Evolutionary conservation across 257 asterid species (phyloP).

Genomic region (Solanum pennellii): DNA sequence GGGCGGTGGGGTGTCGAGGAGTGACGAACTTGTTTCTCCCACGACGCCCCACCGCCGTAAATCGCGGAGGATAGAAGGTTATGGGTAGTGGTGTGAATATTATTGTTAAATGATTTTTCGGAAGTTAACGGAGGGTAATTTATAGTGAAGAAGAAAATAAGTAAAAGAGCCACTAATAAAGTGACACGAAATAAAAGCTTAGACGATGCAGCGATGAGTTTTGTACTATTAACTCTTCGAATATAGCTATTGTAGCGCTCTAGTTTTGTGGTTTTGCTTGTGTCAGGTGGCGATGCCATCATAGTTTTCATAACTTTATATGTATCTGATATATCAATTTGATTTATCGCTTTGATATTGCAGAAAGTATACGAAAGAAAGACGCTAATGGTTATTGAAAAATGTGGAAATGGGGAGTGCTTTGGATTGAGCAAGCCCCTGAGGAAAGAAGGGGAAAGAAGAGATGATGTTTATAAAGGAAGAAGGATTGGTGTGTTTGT

Average conservation of each 20-base stretch:
- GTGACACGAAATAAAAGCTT: constrained; percentile 85
- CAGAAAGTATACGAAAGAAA: too few species aligned
- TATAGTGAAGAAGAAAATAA: constrained; percentile 72
- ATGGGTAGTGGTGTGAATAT: constrained; percentile 39
- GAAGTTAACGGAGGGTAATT: constrained; percentile 40
- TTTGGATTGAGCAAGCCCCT: neutral
- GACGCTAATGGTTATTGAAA: neutral
- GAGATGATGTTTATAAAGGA: neutral
- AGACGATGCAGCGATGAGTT: constrained; percentile 72
- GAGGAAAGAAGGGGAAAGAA: neutral
- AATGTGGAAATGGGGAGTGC: neutral
- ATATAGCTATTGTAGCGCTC: constrained; percentile 76
- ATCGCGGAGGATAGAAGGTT: constrained; percentile 59
- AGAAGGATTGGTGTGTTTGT: neutral
- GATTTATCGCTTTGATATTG: neutral
- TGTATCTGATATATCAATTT: accelerated
- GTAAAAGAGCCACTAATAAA: constrained; percentile 58
- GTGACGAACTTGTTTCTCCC: constrained; percentile 79
- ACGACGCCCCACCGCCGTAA: constrained; percentile 57
- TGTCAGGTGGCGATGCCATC: constrained; percentile 35
- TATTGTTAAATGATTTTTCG: neutral
- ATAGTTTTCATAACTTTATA: constrained; percentile 25
- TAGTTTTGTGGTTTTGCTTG: constrained; percentile 52
- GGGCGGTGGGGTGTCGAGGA: constrained; percentile 81
- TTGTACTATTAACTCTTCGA: constrained; percentile 63